These are phyloP conservation scores for Lactarius trivialis DNA, from an alignment of 768 basidiomycete genomes.

Conservation along the genomic window DNA sequence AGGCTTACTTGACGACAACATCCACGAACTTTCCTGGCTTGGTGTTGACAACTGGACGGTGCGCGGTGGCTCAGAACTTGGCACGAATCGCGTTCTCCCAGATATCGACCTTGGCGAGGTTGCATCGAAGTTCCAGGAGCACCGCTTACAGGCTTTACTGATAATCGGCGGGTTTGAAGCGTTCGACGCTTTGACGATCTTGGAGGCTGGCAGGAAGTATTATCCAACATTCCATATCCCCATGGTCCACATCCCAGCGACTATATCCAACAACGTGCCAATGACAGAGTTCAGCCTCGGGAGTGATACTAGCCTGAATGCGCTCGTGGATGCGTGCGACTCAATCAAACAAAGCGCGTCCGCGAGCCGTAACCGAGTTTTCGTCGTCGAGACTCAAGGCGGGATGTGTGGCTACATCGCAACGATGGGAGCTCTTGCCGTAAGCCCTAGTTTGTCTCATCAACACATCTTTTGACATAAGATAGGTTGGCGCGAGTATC, in stretches of 20 bases:
- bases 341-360: slow-evolving; percentile 98
- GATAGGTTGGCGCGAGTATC: slow-evolving; percentile 80
- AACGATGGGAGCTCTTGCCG: slow-evolving; percentile 91
- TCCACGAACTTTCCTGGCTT: slow-evolving; percentile 88
- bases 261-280: slow-evolving; percentile 97
- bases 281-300: slow-evolving; percentile 95
- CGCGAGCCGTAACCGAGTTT: slow-evolving; percentile 92
- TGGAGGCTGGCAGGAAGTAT: slow-evolving; percentile 72
- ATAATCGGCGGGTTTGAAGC: slow-evolving; percentile 97
- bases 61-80: slow-evolving; percentile 94
- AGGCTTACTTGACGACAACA: slow-evolving; percentile 84
- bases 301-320: slow-evolving; percentile 96
- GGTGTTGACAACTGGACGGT: slow-evolving; percentile 96
- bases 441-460: slow-evolving; percentile 36
- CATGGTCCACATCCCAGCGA: slow-evolving; percentile 93
- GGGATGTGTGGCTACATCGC: slow-evolving; percentile 96
- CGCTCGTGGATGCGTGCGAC: slow-evolving; percentile 95
- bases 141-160: slow-evolving; percentile 69
- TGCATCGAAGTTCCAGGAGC: slow-evolving; percentile 87
- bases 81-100: slow-evolving; percentile 89
- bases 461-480: neutral
- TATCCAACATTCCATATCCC: slow-evolving; percentile 95
- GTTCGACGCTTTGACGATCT: slow-evolving; percentile 67
- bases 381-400: slow-evolving; percentile 97
- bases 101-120: slow-evolving; percentile 81